phyloP scores from a whole-genome alignment of 768 basidiomycete species.

The Lyophyllum atratum region DNA sequence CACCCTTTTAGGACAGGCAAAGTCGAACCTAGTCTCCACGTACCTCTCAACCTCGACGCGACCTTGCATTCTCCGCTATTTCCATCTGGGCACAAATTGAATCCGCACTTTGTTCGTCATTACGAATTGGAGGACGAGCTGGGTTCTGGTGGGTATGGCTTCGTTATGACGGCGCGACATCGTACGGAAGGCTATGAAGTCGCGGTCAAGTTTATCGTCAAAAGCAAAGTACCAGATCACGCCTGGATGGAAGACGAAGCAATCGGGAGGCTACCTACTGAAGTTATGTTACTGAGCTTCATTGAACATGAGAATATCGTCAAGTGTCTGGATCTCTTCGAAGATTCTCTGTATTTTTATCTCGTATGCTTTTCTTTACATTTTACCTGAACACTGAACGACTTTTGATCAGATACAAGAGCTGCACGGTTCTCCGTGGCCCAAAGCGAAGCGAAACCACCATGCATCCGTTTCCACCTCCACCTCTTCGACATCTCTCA shows the following conservation, averaged over 20 bases:
- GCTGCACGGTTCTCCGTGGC: slow-evolving; percentile 91
- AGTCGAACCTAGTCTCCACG: slow-evolving; percentile 11
- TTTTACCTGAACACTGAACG: slow-evolving; percentile 1
- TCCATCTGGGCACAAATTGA: slow-evolving; percentile 59
- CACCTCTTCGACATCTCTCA: slow-evolving; percentile 26
- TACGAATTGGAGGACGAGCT: slow-evolving; percentile 77
- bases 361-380: slow-evolving; percentile 53
- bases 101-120: slow-evolving; percentile 55
- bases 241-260: slow-evolving; percentile 66
- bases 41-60: slow-evolving; percentile 33
- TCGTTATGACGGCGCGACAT: slow-evolving; percentile 86
- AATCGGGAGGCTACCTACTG: slow-evolving; percentile 71
- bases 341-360: slow-evolving; percentile 85
- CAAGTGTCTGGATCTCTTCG: slow-evolving; percentile 80
- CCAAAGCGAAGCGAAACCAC: slow-evolving; percentile 38
- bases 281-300: slow-evolving; percentile 74
- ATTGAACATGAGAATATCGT: slow-evolving; percentile 83
- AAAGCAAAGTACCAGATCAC: slow-evolving; percentile 61
- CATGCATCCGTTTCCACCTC: slow-evolving; percentile 20
- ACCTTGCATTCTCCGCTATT: slow-evolving; percentile 46
- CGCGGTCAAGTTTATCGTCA: slow-evolving; percentile 95
- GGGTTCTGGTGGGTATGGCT: slow-evolving; percentile 92
- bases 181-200: slow-evolving; percentile 65
- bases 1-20: slow-evolving; percentile 5
- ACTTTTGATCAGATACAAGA: slow-evolving; percentile 71